phyloP scores from a whole-genome alignment of 352 stramenopile species.

The Globisporangium cylindrosporum region DNA sequence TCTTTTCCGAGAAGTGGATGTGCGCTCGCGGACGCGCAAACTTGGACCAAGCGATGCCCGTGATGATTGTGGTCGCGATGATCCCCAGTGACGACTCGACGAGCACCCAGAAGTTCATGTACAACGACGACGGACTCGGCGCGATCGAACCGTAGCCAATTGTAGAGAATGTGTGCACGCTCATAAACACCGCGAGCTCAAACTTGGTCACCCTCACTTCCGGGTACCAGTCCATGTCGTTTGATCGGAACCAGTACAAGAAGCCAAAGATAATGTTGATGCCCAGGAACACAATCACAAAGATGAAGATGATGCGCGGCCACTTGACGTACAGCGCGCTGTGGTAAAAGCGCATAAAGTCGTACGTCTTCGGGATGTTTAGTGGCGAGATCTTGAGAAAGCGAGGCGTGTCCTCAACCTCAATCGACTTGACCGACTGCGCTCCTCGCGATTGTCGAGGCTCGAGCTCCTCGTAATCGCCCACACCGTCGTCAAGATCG shows the following conservation, averaged over 20 bases:
- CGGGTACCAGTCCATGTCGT: slow-evolving; percentile 36
- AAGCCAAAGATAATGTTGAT: slow-evolving; percentile 64
- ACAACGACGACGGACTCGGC: slow-evolving; percentile 39
- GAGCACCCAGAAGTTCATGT: slow-evolving; percentile 81
- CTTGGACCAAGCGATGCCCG: slow-evolving; percentile 84
- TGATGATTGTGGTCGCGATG: slow-evolving; percentile 80
- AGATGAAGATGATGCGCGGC: slow-evolving; percentile 70
- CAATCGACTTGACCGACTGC: slow-evolving; percentile 54
- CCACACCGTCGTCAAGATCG: slow-evolving; percentile 12
- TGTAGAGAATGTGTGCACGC: slow-evolving; percentile 76
- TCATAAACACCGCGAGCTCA: slow-evolving; percentile 78
- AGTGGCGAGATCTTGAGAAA: slow-evolving; percentile 72
- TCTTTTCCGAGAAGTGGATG: slow-evolving; percentile 77
- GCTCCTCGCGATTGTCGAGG: background rate
- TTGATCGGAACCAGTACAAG: slow-evolving; percentile 53
- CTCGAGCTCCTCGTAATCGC: slow-evolving; percentile 20
- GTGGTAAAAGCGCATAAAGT: slow-evolving; percentile 80
- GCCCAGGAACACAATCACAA: slow-evolving; percentile 62
- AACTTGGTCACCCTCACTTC: slow-evolving; percentile 53
- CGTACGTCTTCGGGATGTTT: slow-evolving; percentile 78
- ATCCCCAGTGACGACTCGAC: slow-evolving; percentile 76
- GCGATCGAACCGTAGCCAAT: slow-evolving; percentile 80
- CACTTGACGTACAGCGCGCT: slow-evolving; percentile 69
- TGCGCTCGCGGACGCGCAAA: slow-evolving; percentile 76
- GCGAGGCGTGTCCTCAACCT: slow-evolving; percentile 76